phyloP scores from a whole-genome alignment of 352 stramenopile species.

The Phytophthora sp. region DNA sequence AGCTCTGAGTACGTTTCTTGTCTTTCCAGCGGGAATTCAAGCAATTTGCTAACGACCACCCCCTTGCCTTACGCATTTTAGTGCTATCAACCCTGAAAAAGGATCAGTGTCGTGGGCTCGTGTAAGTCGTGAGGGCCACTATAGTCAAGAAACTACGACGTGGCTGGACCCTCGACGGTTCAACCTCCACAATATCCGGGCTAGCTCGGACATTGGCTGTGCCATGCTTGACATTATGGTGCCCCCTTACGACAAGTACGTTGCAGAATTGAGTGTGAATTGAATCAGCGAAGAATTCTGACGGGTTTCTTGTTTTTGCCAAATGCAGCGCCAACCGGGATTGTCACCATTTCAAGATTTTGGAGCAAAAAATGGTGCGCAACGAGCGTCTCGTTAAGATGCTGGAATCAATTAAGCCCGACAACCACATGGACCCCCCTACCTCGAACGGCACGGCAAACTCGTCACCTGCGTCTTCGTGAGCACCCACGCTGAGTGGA shows the following conservation, averaged over 20 bases:
- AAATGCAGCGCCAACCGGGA: constrained; percentile 66
- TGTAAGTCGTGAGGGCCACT: constrained; percentile 66
- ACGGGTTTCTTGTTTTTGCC: constrained; percentile 2
- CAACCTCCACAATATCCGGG: constrained; percentile 83
- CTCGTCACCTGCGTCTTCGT: constrained; percentile 39
- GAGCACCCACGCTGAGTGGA: constrained; percentile 12
- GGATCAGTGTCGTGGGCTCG: constrained; percentile 64
- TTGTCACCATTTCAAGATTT: constrained; percentile 79
- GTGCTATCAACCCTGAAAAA: constrained; percentile 41
- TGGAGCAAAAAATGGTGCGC: constrained; percentile 59
- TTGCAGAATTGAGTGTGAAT: not conserved
- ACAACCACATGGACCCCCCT: constrained; percentile 67
- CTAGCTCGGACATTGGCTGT: constrained; percentile 73
- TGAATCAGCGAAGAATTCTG: not conserved
- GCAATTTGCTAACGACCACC: too few species aligned
- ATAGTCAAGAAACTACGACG: constrained; percentile 66
- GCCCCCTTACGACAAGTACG: constrained; percentile 87
- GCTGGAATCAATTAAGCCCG: constrained; percentile 68
- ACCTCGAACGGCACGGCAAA: constrained; percentile 37
- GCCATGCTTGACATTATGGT: constrained; percentile 87
- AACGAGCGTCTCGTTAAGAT: constrained; percentile 74
- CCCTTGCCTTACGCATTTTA: constrained; percentile 16
- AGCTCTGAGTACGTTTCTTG: constrained; percentile 37
- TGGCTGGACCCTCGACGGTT: constrained; percentile 83
- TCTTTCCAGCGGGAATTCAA: too few species aligned